Evolutionary conservation across 2,329 filamentous ascomycete genomes (phyloP).

Genomic region (Fusarium sp.): DNA sequence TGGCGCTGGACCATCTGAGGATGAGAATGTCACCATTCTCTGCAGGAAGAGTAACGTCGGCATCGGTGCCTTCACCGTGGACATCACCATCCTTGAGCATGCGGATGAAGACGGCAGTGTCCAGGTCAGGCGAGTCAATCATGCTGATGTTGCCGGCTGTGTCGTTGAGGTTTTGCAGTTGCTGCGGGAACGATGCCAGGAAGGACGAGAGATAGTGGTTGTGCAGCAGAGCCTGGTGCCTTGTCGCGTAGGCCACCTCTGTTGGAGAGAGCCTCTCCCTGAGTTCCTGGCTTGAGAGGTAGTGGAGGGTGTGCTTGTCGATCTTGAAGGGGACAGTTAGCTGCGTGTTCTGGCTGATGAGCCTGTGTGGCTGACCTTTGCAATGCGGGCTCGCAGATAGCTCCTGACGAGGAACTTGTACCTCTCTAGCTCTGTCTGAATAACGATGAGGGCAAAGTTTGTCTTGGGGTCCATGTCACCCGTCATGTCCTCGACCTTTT

Average conservation of each 20-base stretch:
- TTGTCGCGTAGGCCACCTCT: constrained; percentile 84
- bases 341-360: not conserved
- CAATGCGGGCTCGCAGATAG: constrained; percentile 84
- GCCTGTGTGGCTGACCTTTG: constrained; percentile 72
- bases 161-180: constrained; percentile 89
- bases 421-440: constrained; percentile 95
- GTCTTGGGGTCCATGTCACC: constrained; percentile 89
- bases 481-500: constrained; percentile 80
- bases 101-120: constrained; percentile 86
- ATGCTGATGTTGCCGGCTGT: constrained; percentile 90
- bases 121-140: constrained; percentile 87
- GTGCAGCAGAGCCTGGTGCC: constrained; percentile 86
- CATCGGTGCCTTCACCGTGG: constrained; percentile 71
- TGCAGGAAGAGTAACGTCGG: constrained; percentile 69
- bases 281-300: constrained; percentile 69
- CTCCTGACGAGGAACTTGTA: constrained; percentile 92
- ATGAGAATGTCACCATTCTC: constrained; percentile 74
- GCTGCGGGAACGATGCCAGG: constrained; percentile 81
- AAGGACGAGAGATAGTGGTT: constrained; percentile 90
- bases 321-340: constrained; percentile 63
- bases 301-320: constrained; percentile 80
- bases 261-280: constrained; percentile 76
- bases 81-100: constrained; percentile 72
- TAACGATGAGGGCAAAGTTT: constrained; percentile 92
- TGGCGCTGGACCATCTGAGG: constrained; percentile 81